Conservation (phyloP, 805 yeast species). For the Lipomyces sp. region DNA sequence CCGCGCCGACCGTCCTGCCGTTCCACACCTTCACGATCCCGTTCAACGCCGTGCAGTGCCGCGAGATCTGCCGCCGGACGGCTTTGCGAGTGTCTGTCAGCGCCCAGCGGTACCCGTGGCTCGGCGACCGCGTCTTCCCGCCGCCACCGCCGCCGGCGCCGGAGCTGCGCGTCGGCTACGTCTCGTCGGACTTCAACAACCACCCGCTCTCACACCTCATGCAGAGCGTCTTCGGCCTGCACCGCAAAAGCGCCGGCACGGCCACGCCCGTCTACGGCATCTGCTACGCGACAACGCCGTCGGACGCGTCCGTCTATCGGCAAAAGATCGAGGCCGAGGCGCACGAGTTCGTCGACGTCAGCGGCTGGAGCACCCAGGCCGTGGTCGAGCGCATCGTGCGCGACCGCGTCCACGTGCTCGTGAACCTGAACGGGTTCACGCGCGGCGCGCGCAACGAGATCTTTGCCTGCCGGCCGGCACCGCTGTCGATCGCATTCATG, state of each 20-base stretch:
- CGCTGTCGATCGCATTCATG: conserved; percentile 36
- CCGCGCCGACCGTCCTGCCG: conserved; percentile 36
- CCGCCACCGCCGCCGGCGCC: conserved; percentile 35
- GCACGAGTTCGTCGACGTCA: conserved; percentile 32
- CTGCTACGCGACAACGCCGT: conserved; percentile 35
- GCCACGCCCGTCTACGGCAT: conserved; percentile 29
- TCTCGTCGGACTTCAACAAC: conserved; percentile 37
- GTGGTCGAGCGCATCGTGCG: conserved; percentile 31
- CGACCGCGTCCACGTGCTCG: conserved; percentile 37
- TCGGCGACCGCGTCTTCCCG: conserved; percentile 33
- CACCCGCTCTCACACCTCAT: conserved; percentile 39
- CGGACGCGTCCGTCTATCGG: conserved; percentile 35
- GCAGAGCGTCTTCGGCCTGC: conserved; percentile 39
- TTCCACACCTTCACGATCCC: conserved; percentile 39
- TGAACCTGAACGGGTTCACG: conserved; percentile 38
- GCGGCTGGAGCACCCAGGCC: conserved; percentile 31
- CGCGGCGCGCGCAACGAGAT: conserved; percentile 39
- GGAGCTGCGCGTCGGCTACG: conserved; percentile 35
- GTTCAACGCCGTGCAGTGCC: conserved; percentile 30
- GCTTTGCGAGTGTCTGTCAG: conserved; percentile 34
- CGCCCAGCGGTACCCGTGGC: conserved; percentile 33
- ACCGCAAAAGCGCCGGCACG: conserved; percentile 24
- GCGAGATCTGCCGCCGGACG: conserved; percentile 32
- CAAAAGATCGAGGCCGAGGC: conserved; percentile 33
- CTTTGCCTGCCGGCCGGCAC: conserved; percentile 38